These are phyloP conservation scores for Punica granatum DNA, from an alignment of 345 rosid species.

Conservation along the genomic window DNA sequence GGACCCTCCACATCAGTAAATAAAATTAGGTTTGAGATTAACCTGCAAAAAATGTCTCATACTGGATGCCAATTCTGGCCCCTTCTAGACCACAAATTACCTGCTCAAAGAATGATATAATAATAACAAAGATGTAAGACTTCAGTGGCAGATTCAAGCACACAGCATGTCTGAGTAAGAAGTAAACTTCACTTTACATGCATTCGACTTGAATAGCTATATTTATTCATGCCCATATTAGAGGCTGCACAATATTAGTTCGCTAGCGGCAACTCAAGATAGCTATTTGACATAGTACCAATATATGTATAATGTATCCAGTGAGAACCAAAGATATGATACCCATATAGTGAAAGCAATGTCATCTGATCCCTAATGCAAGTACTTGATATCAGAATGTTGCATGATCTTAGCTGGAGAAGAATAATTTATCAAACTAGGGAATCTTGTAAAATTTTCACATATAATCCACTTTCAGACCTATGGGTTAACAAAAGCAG, in stretches of 20 bases:
- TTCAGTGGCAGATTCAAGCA: not conserved
- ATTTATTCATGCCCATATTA: no score
- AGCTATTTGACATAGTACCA: no score
- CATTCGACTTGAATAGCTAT: no score
- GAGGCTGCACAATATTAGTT: no score
- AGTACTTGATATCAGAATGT: not conserved
- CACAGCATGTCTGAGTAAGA: no score
- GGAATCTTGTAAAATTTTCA: not conserved
- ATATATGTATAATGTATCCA: no score
- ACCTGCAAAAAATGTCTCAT: conserved; percentile 95
- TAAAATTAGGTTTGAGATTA: conserved; percentile 2
- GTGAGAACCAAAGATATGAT: no score
- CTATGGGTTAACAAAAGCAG: not conserved
- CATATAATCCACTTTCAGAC: not conserved
- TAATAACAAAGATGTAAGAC: conserved; percentile 1
- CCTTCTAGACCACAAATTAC: conserved; percentile 85
- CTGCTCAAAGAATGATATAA: conserved; percentile 29
- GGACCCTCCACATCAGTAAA: not conserved
- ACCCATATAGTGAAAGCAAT: not conserved
- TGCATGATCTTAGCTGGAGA: not conserved
- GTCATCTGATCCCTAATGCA: not conserved
- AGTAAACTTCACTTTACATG: no score
- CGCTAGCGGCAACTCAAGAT: no score
- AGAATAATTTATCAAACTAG: not conserved
- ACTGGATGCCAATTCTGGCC: conserved; percentile 84